Evolutionary conservation across 257 asterid genomes (phyloP).

Genomic region (Solanum ossicruentum): DNA sequence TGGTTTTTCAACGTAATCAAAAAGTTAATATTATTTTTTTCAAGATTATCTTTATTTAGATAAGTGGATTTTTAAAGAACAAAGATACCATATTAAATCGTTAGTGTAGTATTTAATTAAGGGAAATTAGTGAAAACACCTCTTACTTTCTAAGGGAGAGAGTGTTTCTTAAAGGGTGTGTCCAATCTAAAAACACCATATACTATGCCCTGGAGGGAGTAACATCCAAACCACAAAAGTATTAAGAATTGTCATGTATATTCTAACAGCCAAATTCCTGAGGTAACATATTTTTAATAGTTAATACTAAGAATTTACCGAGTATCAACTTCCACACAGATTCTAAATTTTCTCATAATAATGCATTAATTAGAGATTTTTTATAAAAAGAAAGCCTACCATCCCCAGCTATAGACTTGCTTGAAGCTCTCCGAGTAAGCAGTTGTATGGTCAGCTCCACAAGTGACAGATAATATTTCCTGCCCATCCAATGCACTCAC

Average conservation of each 20-base stretch:
- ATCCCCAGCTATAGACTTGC: conserved; percentile 96
- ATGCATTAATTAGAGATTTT: background rate
- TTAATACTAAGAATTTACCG: background rate
- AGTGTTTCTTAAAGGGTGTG: background rate
- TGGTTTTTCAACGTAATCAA: background rate
- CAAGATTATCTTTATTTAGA: background rate
- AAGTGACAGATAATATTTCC: conserved; percentile 60
- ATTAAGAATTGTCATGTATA: background rate
- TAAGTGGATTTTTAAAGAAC: background rate
- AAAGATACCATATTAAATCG: background rate
- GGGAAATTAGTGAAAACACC: background rate
- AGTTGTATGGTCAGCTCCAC: conserved; percentile 95
- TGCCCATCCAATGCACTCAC: conserved; percentile 74
- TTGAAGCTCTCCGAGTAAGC: conserved; percentile 58
- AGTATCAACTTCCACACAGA: background rate
- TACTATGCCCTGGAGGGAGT: background rate
- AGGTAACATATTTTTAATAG: background rate
- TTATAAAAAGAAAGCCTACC: conserved; percentile 26
- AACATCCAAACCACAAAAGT: background rate
- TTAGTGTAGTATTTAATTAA: background rate
- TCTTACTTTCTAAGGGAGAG: background rate
- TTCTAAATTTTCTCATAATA: background rate
- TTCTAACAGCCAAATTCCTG: background rate
- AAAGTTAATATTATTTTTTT: background rate
- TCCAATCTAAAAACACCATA: background rate